Evolutionary conservation across 2,329 filamentous ascomycete species (phyloP).

Genomic region (Fusarium beomiforme): DNA sequence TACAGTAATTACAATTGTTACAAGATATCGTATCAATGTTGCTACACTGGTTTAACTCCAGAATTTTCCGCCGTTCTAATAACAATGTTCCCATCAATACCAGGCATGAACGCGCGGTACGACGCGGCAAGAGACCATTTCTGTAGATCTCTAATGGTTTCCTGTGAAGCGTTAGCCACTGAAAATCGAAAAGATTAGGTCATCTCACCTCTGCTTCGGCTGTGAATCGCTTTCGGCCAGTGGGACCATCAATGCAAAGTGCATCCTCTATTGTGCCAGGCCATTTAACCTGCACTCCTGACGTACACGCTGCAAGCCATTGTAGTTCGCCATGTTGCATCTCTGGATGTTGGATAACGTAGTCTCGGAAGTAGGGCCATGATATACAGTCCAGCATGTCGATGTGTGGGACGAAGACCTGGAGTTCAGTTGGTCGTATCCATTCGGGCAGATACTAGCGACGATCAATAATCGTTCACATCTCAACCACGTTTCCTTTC

Average conservation of each 20-base stretch:
- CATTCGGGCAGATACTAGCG: conserved; percentile 12
- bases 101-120: conserved; percentile 14
- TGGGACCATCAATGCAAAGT: neutral
- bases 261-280: neutral
- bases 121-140: conserved; percentile 23
- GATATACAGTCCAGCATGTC: conserved; percentile 22
- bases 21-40: fast-evolving
- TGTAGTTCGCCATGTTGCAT: conserved; percentile 17
- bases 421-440: conserved; percentile 12
- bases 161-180: neutral
- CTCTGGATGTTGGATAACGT: conserved; percentile 8
- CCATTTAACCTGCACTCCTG: neutral
- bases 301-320: conserved; percentile 11
- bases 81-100: conserved; percentile 23
- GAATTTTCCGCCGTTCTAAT: neutral
- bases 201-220: conserved; percentile 12
- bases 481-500: too few species aligned
- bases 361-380: conserved; percentile 10
- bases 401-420: conserved; percentile 15
- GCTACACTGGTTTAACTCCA: neutral
- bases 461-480: too few species aligned
- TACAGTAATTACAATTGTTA: neutral
- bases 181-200: fast-evolving
- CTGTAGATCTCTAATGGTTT: neutral
- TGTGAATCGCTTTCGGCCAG: neutral